phyloP scores from a whole-genome alignment of 192 early-diverging fungal genomes.

The Coemansia nantahalensis region DNA sequence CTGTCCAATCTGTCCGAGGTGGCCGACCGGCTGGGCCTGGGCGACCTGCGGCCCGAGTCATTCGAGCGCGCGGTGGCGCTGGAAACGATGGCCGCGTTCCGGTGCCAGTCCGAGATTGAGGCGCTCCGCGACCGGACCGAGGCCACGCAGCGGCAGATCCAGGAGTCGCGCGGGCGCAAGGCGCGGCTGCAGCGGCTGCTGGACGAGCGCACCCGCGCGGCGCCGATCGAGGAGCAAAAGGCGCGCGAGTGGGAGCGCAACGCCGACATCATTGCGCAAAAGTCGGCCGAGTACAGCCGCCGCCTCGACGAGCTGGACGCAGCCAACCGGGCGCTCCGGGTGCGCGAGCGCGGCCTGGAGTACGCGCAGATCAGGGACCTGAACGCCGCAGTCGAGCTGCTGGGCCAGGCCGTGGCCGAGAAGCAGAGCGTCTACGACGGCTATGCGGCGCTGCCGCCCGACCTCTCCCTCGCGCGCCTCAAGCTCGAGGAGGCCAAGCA shows the following conservation, averaged over 20 bases:
- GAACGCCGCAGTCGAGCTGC: conserved; percentile 6
- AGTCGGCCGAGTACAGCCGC: conserved; percentile 32
- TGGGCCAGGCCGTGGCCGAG: conserved; percentile 9
- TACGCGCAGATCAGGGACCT: conserved; percentile 24
- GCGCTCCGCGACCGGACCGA: neutral
- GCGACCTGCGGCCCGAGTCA: conserved; percentile 22
- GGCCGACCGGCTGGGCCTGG: conserved; percentile 12
- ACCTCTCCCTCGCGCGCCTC: conserved; percentile 34
- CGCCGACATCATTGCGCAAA: conserved; percentile 29
- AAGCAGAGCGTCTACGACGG: conserved; percentile 20
- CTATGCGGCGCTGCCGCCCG: conserved; percentile 36
- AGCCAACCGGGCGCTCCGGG: neutral
- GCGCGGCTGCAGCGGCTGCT: conserved; percentile 15
- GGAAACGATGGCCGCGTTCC: conserved; percentile 15
- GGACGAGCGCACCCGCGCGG: conserved; percentile 6
- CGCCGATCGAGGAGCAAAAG: conserved; percentile 45
- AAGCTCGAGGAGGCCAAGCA: conserved; percentile 42
- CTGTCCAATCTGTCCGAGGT: conserved; percentile 20
- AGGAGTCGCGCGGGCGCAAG: conserved; percentile 24
- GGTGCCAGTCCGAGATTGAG: conserved; percentile 6
- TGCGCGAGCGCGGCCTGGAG: conserved; percentile 13
- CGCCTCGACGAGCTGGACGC: conserved; percentile 15
- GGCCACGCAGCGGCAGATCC: neutral
- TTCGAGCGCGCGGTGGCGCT: conserved; percentile 34
- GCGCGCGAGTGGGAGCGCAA: conserved; percentile 49